Conservation (phyloP, 2,329 filamentous ascomycete species). For the Endoconidiophora polonica region DNA sequence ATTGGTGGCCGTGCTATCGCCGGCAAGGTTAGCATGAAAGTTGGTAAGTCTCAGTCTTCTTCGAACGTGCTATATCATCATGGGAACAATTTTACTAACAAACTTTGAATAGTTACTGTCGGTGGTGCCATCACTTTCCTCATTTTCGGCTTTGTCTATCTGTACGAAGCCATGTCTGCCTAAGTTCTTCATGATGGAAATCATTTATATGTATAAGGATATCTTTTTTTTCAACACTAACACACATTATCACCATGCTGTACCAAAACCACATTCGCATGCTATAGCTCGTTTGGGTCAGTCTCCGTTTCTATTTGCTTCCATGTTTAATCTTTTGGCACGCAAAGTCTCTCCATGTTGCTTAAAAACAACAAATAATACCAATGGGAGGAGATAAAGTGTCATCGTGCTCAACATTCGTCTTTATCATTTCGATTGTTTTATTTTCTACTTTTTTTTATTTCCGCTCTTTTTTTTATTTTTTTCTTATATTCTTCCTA, state of each 20-base stretch:
- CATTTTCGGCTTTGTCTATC: slow-evolving; percentile 79
- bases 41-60: slow-evolving; percentile 50
- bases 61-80: slow-evolving; percentile 15
- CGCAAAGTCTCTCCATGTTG: no score
- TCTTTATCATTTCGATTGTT: background rate
- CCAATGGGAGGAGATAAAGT: no score
- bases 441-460: background rate
- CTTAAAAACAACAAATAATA: no score
- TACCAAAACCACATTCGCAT: no score
- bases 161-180: slow-evolving; percentile 58
- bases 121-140: slow-evolving; percentile 84
- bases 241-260: no score
- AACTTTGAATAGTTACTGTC: slow-evolving; percentile 54
- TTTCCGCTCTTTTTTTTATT: background rate
- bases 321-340: no score
- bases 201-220: no score
- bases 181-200: slow-evolving; percentile 17
- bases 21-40: slow-evolving; percentile 82
- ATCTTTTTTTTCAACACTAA: no score
- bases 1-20: slow-evolving; percentile 85
- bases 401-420: no score
- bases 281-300: no score
- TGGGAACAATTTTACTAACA: slow-evolving; percentile 2
- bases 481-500: slow-evolving; percentile 1
- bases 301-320: no score